These are phyloP conservation scores for Phytophthora crassamura DNA, from an alignment of 352 stramenopile species.

Conservation along the genomic window DNA sequence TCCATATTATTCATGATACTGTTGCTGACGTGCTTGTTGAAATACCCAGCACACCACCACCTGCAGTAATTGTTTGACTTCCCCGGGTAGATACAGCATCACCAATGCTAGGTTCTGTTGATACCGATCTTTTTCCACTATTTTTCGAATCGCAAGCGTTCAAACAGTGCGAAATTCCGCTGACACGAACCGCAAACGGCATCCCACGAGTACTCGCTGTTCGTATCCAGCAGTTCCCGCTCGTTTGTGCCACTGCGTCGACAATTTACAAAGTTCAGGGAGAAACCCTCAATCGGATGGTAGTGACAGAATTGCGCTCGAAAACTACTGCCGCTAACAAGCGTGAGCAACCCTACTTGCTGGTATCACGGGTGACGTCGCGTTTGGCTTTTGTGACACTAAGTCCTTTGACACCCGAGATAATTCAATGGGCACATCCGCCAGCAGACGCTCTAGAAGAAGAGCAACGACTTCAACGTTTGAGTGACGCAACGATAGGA, in stretches of 20 bases:
- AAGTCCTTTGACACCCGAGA: not conserved
- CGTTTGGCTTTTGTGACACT: not conserved
- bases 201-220: not conserved
- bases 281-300: not conserved
- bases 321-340: not conserved
- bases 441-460: not conserved
- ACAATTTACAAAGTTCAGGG: slow-evolving; percentile 2
- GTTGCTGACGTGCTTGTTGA: too few species aligned
- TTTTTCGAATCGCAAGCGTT: slow-evolving; percentile 4
- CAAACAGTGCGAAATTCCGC: not conserved
- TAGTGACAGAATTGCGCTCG: not conserved
- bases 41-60: not conserved
- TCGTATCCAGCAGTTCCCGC: not conserved
- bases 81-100: not conserved
- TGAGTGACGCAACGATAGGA: not conserved
- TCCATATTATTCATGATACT: too few species aligned
- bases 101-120: not conserved
- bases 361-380: not conserved
- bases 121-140: slow-evolving; percentile 2
- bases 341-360: not conserved
- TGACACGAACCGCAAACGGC: not conserved
- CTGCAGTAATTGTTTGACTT: not conserved
- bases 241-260: not conserved
- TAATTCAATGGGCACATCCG: not conserved
- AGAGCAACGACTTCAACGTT: not conserved